Percentiles rank a stretch among this genome's conserved stretches.
Conservation (phyloP, 1,284 basidiomycete genomes). For the Kwoniella shivajii region DNA sequence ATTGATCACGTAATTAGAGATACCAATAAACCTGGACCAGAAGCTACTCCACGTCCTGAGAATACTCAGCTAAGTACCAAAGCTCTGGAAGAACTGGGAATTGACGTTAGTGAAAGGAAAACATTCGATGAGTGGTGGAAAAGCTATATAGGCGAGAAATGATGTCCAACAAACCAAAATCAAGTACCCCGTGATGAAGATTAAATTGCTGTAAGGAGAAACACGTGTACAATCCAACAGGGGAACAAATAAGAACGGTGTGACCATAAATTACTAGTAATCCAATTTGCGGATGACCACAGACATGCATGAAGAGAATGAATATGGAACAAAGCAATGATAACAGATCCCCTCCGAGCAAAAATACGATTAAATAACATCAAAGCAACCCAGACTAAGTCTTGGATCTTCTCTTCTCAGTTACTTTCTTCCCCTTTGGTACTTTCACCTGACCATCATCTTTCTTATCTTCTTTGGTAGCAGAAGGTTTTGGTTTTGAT, state of each 20-base stretch:
- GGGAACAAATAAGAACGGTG: background rate
- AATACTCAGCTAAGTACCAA: conserved; percentile 49
- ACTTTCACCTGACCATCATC: conserved; percentile 28
- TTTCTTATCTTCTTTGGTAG: conserved; percentile 2
- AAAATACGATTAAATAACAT: too few relatives aligned
- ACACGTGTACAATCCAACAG: background rate
- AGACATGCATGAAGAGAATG: too few relatives aligned
- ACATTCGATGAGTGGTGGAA: conserved; percentile 50
- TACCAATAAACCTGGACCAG: conserved; percentile 29
- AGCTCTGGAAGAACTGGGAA: conserved; percentile 38
- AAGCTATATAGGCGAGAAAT: too few relatives aligned
- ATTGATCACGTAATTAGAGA: conserved; percentile 49
- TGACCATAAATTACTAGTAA: background rate
- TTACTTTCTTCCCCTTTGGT: conserved; percentile 44
- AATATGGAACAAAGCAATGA: background rate
- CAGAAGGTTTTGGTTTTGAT: conserved; percentile 13
- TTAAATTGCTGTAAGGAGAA: conserved; percentile 21
- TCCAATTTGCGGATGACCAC: too few relatives aligned
- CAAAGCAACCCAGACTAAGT: background rate
- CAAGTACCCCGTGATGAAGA: too few relatives aligned
- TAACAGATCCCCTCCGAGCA: background rate
- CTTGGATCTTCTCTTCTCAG: conserved; percentile 33
- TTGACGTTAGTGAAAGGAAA: conserved; percentile 38
- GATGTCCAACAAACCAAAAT: too few relatives aligned
- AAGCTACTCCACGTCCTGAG: conserved; percentile 49